These are phyloP conservation scores for Halophytophthora batemanensis DNA, from an alignment of 352 stramenopile genomes.

Conservation along the genomic window DNA sequence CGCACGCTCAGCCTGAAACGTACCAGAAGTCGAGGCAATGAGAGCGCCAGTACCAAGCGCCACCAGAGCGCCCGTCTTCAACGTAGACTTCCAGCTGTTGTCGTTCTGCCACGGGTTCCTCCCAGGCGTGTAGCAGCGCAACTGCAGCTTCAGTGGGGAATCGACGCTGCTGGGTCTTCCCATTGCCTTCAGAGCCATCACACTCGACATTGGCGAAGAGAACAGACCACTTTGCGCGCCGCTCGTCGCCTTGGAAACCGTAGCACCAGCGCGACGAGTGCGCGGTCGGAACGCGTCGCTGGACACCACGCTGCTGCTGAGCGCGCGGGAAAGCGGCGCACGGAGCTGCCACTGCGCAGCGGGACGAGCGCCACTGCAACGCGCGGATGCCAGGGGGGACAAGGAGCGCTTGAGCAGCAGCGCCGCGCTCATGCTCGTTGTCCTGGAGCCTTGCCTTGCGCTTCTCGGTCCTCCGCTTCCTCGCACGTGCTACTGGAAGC, in stretches of 20 bases:
- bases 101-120: slow-evolving; percentile 36
- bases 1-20: slow-evolving; percentile 5
- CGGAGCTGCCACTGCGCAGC: not conserved
- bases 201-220: no score
- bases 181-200: not conserved
- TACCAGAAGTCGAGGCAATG: slow-evolving; percentile 63
- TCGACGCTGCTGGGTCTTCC: not conserved
- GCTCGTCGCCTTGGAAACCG: no score
- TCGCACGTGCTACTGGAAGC: no score
- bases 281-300: no score
- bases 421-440: slow-evolving; percentile 19
- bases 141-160: slow-evolving; percentile 13
- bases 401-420: slow-evolving; percentile 17
- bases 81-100: slow-evolving; percentile 44
- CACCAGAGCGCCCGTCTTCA: slow-evolving; percentile 65
- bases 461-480: no score
- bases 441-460: not conserved
- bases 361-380: not conserved
- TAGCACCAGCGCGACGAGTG: no score
- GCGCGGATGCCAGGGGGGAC: slow-evolving; percentile 11
- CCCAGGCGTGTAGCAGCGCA: slow-evolving; percentile 32
- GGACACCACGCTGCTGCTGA: no score
- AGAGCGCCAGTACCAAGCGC: slow-evolving; percentile 53
- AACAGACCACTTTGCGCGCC: no score
- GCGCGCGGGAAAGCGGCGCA: not conserved